Evolutionary conservation across 306 rosid genomes (phyloP), one percentile per base, ranked within the genome.

Genomic region (Dryas alaskensis): DNA sequence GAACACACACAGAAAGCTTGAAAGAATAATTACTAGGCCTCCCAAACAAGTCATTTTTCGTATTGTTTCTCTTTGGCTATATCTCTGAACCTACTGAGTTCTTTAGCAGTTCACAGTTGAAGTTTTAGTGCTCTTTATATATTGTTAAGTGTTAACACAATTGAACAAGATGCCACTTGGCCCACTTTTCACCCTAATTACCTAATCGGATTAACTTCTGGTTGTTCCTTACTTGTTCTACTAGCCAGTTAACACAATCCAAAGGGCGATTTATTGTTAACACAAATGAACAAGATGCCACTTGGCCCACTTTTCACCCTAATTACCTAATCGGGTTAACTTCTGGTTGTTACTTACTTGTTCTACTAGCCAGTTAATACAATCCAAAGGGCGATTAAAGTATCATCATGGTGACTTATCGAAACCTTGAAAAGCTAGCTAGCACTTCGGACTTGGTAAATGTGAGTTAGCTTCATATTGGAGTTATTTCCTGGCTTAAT

Each of bases 1-100:
- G 40, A 55, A 47, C 63, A 72, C 19, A 59, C 68, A 72, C 17
- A 78, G 63, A 72, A 60, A 72, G 27, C 55, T 5, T 43, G 37
- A 53, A 63, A 52, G 9, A 22, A 60, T 13, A 16, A 57, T 11
- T 8, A 68, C 27, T 4, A 16, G 17, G 12, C 25, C 43, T 31
- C 65, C 68, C 49, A 63, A 42, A 42, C 2, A 42, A 42, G 14
- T 17, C 61, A 69, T 69, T 22, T 16, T 52, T 14, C 17, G 59
- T 17, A 0, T 54, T 17, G 31, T 54, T 14, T 16, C 31, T 31
- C 65, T 12, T 27, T 22, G 6, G 12, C 3, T 51, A 52, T n/a
- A 0, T 69, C 7, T 65, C 39, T 65, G 31, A 4, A 31, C 37
- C 37, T 31, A 31, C 37, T 31, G 37, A 31, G 37, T 31, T 31